Conservation (phyloP, 2,329 filamentous ascomycete species). For the Nothopassalora personata region DNA sequence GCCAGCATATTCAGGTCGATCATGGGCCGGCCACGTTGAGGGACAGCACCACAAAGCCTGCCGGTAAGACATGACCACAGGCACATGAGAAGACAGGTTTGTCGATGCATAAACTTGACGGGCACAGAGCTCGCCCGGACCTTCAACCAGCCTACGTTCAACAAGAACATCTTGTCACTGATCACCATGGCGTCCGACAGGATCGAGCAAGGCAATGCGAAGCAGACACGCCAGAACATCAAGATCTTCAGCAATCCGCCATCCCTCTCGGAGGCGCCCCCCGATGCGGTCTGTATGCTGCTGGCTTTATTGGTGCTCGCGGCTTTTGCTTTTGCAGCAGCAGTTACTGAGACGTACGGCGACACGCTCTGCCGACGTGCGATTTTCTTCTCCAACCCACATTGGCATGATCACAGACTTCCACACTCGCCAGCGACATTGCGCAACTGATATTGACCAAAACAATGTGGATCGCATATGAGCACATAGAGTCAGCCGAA, state of each 20-base stretch:
- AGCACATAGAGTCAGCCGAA: not conserved
- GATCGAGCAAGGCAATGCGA: not conserved
- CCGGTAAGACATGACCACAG: no score
- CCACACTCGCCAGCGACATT: not conserved
- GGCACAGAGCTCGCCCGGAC: no score
- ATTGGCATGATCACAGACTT: not conserved
- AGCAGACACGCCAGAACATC: not conserved
- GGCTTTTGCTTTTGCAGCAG: not conserved
- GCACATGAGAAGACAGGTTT: no score
- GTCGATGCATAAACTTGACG: no score
- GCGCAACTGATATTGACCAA: not conserved
- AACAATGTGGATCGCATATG: not conserved
- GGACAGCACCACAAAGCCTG: no score
- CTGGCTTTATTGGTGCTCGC: not conserved
- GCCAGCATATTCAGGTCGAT: no score
- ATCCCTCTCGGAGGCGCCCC: not conserved
- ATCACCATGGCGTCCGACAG: not conserved
- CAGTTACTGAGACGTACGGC: not conserved
- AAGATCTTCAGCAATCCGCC: not conserved
- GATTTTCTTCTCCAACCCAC: not conserved
- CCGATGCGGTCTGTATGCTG: not conserved
- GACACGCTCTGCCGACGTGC: not conserved
- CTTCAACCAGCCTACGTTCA: no score
- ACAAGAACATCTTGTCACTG: no score
- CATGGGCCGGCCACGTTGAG: no score